Evolutionary conservation across 2,329 filamentous ascomycete species (phyloP).

Genomic region (Colletotrichum agaves): DNA sequence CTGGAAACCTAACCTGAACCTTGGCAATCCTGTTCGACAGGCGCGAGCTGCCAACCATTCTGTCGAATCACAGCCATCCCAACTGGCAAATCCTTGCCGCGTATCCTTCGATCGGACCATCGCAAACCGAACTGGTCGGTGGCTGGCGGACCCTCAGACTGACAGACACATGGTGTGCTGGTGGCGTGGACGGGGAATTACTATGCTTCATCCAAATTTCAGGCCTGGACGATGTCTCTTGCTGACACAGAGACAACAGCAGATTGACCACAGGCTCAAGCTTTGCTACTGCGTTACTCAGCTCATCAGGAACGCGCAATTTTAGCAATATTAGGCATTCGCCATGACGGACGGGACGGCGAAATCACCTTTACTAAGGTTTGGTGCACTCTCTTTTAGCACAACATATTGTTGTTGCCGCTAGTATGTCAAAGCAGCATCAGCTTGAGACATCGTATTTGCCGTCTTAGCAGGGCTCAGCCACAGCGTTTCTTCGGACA

Average conservation of each 20-base stretch:
- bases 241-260: constrained; percentile 10
- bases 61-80: constrained; percentile 30
- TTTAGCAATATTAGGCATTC: neutral
- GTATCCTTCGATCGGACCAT: constrained; percentile 31
- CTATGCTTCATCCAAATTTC: neutral
- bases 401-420: neutral
- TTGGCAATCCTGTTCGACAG: constrained; percentile 15
- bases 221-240: constrained; percentile 5
- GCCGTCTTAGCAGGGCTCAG: constrained; percentile 25
- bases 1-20: constrained; percentile 14
- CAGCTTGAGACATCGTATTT: constrained; percentile 19
- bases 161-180: neutral
- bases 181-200: neutral
- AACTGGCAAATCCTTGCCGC: constrained; percentile 28
- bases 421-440: constrained; percentile 1
- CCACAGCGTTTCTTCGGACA: neutral
- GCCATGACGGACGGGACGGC: constrained; percentile 14
- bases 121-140: constrained; percentile 14
- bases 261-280: neutral
- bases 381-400: neutral
- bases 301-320: neutral
- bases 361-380: neutral
- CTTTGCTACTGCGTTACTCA: neutral
- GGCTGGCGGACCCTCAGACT: constrained; percentile 6
- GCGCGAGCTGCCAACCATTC: constrained; percentile 17